Conservation (phyloP, 352 stramenopile genomes). For the Phytopythium montanum region DNA sequence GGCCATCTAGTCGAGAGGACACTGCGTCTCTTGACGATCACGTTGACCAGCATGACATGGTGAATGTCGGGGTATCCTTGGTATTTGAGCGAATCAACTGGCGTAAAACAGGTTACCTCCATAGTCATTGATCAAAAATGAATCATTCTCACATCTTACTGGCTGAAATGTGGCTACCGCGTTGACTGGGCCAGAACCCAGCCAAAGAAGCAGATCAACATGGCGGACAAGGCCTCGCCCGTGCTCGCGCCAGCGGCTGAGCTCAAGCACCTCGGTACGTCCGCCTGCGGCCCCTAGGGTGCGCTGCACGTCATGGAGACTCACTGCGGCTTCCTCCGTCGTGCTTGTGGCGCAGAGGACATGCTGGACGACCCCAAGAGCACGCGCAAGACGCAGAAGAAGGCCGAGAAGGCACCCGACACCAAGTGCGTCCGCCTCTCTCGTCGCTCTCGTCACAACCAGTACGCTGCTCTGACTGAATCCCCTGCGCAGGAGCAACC, state of each 20-base stretch:
- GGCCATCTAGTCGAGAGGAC: not conserved
- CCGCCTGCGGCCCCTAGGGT: no score
- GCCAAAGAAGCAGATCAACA: slow-evolving; percentile 3
- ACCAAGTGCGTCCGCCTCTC: slow-evolving; percentile 10
- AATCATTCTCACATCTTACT: not conserved
- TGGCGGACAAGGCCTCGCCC: slow-evolving; percentile 38
- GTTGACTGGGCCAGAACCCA: not conserved
- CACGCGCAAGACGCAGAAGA: slow-evolving; percentile 20
- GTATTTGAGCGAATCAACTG: not conserved
- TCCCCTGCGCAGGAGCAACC: slow-evolving; percentile 20
- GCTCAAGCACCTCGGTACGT: slow-evolving; percentile 45
- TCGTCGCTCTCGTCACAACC: not conserved
- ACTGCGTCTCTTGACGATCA: not conserved
- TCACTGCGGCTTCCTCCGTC: not conserved
- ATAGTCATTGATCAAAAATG: not conserved
- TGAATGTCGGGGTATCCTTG: not conserved
- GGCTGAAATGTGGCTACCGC: not conserved
- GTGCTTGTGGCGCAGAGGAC: slow-evolving; percentile 14
- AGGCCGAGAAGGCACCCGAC: slow-evolving; percentile 16
- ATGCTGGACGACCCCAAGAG: slow-evolving; percentile 28
- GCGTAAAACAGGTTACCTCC: no score
- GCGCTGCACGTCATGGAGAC: not conserved
- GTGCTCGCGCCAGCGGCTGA: slow-evolving; percentile 37
- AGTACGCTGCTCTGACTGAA: slow-evolving; percentile 5
- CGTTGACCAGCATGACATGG: no score